Conservation (phyloP, 208 protist species). For the Acanthamoeba sp. region DNA sequence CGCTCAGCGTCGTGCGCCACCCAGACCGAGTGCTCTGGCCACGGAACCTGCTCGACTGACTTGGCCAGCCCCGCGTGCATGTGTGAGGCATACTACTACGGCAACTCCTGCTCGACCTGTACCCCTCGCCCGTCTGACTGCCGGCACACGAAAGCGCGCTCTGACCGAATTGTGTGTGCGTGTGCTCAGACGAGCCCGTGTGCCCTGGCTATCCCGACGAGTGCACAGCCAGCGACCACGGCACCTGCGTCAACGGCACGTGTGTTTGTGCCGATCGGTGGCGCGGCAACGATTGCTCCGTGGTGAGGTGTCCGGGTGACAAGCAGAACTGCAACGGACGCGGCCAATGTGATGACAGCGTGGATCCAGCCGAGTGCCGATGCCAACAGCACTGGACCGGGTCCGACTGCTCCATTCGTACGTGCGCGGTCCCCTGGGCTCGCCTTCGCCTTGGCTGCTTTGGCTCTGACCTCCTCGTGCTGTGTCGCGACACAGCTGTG, state of each 20-base stretch:
- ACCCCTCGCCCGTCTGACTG: background rate
- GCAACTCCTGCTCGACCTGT: background rate
- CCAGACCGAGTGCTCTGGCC: background rate
- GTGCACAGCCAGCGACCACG: background rate
- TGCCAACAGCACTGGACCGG: background rate
- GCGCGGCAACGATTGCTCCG: slow-evolving; percentile 6
- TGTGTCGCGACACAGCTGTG: background rate
- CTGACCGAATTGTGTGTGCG: background rate
- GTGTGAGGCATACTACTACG: background rate
- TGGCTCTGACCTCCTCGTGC: too few relatives aligned
- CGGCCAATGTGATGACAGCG: background rate
- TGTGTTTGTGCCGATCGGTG: background rate
- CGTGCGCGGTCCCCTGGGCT: background rate
- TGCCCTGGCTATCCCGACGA: background rate
- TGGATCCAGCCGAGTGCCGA: background rate
- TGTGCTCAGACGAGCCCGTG: background rate
- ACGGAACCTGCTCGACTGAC: background rate
- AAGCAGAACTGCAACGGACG: slow-evolving; percentile 48
- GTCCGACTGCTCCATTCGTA: slow-evolving; percentile 18
- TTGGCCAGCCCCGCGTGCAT: background rate
- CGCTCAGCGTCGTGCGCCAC: background rate
- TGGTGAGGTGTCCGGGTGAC: background rate
- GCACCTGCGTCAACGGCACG: background rate
- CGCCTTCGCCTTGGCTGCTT: too few relatives aligned
- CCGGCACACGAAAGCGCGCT: too few relatives aligned